These are phyloP conservation scores for Apiotrichum akiyoshidainum DNA, from an alignment of 1,284 basidiomycete species.

Conservation along the genomic window DNA sequence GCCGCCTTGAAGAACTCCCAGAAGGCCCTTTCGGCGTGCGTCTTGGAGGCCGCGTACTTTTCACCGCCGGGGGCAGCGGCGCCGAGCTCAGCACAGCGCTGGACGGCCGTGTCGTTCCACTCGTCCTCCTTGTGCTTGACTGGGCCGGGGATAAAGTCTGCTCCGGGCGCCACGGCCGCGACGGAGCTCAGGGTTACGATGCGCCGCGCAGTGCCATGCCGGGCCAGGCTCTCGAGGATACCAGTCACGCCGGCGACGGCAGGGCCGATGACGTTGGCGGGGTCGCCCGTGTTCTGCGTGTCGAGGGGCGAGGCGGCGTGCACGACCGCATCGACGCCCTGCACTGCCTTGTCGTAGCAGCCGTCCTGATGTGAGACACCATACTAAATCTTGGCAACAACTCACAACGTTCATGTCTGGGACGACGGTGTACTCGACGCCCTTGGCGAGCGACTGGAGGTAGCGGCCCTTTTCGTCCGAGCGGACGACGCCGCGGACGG, in stretches of 20 bases:
- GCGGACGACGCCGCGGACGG: slow-evolving; percentile 60
- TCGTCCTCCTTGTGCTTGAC: background rate
- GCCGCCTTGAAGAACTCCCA: slow-evolving; percentile 27
- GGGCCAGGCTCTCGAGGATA: background rate
- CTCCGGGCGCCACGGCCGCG: background rate
- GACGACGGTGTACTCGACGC: slow-evolving; percentile 56
- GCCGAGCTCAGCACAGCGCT: slow-evolving; percentile 4
- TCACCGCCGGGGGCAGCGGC: background rate
- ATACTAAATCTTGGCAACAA: no score
- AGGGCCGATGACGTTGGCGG: slow-evolving; percentile 2
- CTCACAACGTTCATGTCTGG: slow-evolving; percentile 58
- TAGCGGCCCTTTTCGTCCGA: slow-evolving; percentile 56
- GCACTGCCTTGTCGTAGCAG: slow-evolving; percentile 66
- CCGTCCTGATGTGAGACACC: slow-evolving; percentile 55
- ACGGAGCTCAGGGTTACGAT: slow-evolving; percentile 5
- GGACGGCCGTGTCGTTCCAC: slow-evolving; percentile 10
- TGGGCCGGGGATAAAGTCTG: background rate
- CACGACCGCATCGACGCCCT: slow-evolving; percentile 61
- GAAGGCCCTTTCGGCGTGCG: slow-evolving; percentile 32
- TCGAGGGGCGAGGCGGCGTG: slow-evolving; percentile 26
- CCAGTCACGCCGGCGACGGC: slow-evolving; percentile 7
- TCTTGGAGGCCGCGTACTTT: slow-evolving; percentile 25
- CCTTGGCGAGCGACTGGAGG: slow-evolving; percentile 53
- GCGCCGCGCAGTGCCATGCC: background rate
- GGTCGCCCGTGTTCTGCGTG: slow-evolving; percentile 2